phyloP scores from a whole-genome alignment of 768 basidiomycete genomes.

The Mycena venus region DNA sequence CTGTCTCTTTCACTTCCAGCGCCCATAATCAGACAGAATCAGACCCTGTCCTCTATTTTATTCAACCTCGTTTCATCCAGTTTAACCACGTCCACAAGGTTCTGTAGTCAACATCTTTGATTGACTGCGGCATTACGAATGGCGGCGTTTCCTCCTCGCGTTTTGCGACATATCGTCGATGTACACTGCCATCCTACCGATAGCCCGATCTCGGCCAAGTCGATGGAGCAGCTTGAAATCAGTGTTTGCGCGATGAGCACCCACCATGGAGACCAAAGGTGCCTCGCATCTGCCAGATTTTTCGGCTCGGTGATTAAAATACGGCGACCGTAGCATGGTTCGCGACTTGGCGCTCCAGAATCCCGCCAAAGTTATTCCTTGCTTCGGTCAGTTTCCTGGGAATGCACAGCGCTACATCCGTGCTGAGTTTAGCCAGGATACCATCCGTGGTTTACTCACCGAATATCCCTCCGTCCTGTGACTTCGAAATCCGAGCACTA shows the following conservation, averaged over 20 bases:
- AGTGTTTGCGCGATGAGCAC: slow-evolving; percentile 90
- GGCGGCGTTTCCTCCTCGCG: slow-evolving; percentile 31
- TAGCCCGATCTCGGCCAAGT: slow-evolving; percentile 53
- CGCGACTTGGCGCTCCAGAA: slow-evolving; percentile 70
- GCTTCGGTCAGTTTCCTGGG: slow-evolving; percentile 78
- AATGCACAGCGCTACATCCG: not conserved
- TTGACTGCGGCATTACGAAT: not conserved
- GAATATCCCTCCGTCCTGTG: slow-evolving; percentile 65
- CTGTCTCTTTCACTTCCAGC: not conserved
- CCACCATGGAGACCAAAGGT: slow-evolving; percentile 71
- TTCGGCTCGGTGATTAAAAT: not conserved
- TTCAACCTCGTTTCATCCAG: not conserved
- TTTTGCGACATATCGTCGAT: slow-evolving; percentile 83
- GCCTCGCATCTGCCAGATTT: not conserved
- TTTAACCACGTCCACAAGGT: not conserved
- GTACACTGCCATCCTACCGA: slow-evolving; percentile 96
- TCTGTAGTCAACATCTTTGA: slow-evolving; percentile 1
- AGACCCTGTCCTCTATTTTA: no score
- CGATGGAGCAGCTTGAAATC: slow-evolving; percentile 70
- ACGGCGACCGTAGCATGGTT: slow-evolving; percentile 58
- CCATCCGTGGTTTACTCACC: slow-evolving; percentile 95
- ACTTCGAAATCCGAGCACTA: slow-evolving; percentile 83
- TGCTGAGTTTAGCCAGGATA: slow-evolving; percentile 67
- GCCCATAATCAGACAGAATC: not conserved
- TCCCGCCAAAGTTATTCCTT: slow-evolving; percentile 83